phyloP scores from a whole-genome alignment of 495 filamentous ascomycete species.

The Pseudoneurospora amorphoporcata region DNA sequence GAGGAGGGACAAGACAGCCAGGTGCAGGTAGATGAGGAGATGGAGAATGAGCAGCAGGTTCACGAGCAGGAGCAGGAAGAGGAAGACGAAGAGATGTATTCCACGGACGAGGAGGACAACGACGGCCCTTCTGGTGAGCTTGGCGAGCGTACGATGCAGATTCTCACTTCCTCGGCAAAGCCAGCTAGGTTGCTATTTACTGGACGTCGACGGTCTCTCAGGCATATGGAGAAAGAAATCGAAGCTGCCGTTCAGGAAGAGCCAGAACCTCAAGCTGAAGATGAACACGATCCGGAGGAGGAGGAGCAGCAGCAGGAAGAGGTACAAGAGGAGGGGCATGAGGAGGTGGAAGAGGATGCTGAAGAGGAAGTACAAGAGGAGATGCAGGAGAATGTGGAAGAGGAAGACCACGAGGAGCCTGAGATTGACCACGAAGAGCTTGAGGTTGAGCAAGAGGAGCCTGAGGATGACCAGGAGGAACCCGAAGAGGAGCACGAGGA shows the following conservation, averaged over 20 bases:
- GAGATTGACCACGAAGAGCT: not conserved
- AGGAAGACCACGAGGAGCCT: not conserved
- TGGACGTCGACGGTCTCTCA: not conserved
- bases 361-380: not conserved
- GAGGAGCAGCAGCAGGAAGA: not conserved
- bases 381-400: too few relatives aligned
- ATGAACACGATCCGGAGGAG: not conserved
- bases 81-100: not conserved
- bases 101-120: constrained; percentile 2
- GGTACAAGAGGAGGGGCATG: not conserved
- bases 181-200: not conserved
- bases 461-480: not conserved
- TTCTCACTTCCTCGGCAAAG: not conserved
- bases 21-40: not conserved
- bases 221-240: not conserved
- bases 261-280: not conserved
- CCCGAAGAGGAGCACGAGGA: not conserved
- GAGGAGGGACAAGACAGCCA: not conserved
- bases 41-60: not conserved
- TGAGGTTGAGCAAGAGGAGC: too few relatives aligned
- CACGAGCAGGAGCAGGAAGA: not conserved
- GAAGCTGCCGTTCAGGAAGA: not conserved
- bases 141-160: not conserved
- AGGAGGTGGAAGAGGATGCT: not conserved
- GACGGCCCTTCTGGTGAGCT: not conserved